Conservation (phyloP, 2,329 filamentous ascomycete species). For the Metarhizium album region DNA sequence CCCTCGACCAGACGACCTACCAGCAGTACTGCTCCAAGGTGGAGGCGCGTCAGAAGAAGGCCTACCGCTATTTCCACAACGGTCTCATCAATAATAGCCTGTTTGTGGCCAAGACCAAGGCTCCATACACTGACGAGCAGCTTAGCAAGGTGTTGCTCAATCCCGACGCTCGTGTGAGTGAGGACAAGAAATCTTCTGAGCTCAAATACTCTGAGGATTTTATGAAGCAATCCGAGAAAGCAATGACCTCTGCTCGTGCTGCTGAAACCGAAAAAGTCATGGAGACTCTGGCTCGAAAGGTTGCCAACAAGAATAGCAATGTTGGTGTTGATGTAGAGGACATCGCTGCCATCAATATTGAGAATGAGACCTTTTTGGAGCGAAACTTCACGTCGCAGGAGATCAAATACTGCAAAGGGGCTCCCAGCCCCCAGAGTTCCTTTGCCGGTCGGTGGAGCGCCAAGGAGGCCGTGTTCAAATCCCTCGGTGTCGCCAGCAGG, state of each 20-base stretch:
- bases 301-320: conserved; percentile 51
- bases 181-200: conserved; percentile 78
- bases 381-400: conserved; percentile 87
- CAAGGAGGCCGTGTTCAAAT: conserved; percentile 99
- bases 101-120: conserved; percentile 88
- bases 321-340: conserved; percentile 92
- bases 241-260: conserved; percentile 33
- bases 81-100: conserved; percentile 95
- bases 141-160: conserved; percentile 86
- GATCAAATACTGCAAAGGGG: conserved; percentile 75
- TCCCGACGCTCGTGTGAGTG: conserved; percentile 73
- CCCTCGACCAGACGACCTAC: conserved; percentile 81
- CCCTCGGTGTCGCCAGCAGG: conserved; percentile 73
- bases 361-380: conserved; percentile 87
- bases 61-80: conserved; percentile 97
- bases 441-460: conserved; percentile 95
- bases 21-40: conserved; percentile 78
- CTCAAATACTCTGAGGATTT: conserved; percentile 63
- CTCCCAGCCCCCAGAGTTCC: conserved; percentile 71
- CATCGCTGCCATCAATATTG: conserved; percentile 76
- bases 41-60: conserved; percentile 90
- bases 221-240: conserved; percentile 53
- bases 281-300: conserved; percentile 61
- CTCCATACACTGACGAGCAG: conserved; percentile 83
- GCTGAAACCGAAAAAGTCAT: conserved; percentile 65